Evolutionary conservation across 179 eudicot species (phyloP), one percentile per base, ranked within the genome.

Genomic region (Silene noctiflora): DNA sequence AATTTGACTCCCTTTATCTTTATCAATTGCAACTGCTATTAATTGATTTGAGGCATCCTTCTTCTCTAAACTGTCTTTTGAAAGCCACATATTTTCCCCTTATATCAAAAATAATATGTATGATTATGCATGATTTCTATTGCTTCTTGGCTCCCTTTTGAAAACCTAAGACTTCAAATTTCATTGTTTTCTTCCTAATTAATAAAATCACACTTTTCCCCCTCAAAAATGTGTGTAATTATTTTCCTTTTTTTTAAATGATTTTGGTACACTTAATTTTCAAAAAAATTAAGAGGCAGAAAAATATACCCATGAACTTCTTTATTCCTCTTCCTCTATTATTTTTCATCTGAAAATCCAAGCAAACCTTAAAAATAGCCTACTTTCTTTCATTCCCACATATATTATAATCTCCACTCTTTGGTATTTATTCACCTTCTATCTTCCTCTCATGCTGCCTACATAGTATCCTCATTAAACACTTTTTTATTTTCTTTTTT

Each of bases 1-100:
- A 70, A 62, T 56, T 72, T 93, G 94, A 85, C 98, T 93, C 17
- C 91, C 86, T 85, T 85, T 88, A 61, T 91, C 93, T 60, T 44
- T 88, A 74, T 89, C 96, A 19, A 91, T 86, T 0, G 92, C 97
- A 78, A 92, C 96, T 4, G 94, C 95, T 44, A 92, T 79, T 82
- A 87, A 73, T 68, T 78, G 82, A 73, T 77, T 76, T 72, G 72
- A 72, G n/a, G 59, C 35, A 19, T 85, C 80, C 33, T 62, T 78
- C 80, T 75, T 86, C 0, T 83, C 90, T 67, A 77, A 33, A 58
- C 1, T 67, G 0, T 77, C 82, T 71, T 76, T 83, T 67, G 82
- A 56, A 61, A 81, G 69, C 82, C 84, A 84, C 86, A 84, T 83
- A 56, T 53, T 81, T 76, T 31, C 16, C 24, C 19, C 20, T 8